Conservation (phyloP, 345 rosid species). For the Eucalyptus rudis region DNA sequence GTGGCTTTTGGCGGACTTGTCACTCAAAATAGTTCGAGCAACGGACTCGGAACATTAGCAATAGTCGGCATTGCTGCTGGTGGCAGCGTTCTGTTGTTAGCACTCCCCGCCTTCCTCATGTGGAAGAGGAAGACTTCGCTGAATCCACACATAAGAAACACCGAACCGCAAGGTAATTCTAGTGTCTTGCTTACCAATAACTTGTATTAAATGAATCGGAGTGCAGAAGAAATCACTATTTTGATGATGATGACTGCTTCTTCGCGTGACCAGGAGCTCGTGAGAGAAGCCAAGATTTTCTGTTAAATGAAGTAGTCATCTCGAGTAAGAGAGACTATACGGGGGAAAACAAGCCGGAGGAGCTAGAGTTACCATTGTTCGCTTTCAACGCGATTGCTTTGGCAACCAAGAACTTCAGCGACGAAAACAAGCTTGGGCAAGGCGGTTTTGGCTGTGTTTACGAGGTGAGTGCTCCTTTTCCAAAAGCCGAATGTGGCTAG, state of each 20-base stretch:
- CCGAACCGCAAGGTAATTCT: slow-evolving; percentile 16
- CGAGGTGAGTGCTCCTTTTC: slow-evolving; percentile 29
- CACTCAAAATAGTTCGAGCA: not conserved
- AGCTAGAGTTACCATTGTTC: slow-evolving; percentile 38
- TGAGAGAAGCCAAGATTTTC: slow-evolving; percentile 57
- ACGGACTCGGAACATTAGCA: not conserved
- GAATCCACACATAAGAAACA: not conserved
- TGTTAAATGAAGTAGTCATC: slow-evolving; percentile 42
- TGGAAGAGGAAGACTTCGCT: slow-evolving; percentile 39
- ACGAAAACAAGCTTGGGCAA: slow-evolving; percentile 41
- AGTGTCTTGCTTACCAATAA: not conserved
- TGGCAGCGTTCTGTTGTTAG: slow-evolving; percentile 22
- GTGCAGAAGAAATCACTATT: not conserved
- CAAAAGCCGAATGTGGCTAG: not conserved
- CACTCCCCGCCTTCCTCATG: slow-evolving; percentile 8
- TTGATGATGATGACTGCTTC: not conserved
- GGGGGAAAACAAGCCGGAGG: slow-evolving; percentile 24
- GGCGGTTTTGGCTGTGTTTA: slow-evolving; percentile 80
- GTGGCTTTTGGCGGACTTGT: slow-evolving; percentile 14
- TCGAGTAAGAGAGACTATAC: slow-evolving; percentile 44
- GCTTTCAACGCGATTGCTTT: slow-evolving; percentile 27
- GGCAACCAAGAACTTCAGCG: slow-evolving; percentile 37
- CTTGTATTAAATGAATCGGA: not conserved
- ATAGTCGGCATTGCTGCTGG: slow-evolving; percentile 40
- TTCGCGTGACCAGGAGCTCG: slow-evolving; percentile 9